Percentiles rank a stretch among this genome's conserved stretches.
Evolutionary conservation across 371 early-diverging fungal species (phyloP).

Genomic region (Mycotypha africana): DNA sequence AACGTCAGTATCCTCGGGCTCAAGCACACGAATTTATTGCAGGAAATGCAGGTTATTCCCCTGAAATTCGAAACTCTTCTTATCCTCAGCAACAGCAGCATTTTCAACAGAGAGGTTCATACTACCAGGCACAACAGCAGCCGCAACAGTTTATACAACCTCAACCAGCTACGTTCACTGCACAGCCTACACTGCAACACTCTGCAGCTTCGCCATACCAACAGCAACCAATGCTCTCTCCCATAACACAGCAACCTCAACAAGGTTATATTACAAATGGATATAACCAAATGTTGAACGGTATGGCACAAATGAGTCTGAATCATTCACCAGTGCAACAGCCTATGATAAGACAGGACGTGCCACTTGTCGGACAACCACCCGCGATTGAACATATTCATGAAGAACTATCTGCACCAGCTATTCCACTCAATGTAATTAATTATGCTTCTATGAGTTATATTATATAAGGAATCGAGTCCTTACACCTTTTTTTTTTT

Average conservation of each 20-base stretch:
- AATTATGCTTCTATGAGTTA: too few species aligned
- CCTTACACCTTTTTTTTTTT: background rate
- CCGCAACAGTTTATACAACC: conserved; percentile 8
- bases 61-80: too few species aligned
- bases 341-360: conserved; percentile 14
- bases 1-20: conserved; percentile 18
- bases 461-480: background rate
- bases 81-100: too few species aligned
- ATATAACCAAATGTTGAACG: conserved; percentile 15
- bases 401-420: conserved; percentile 21
- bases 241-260: background rate
- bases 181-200: background rate
- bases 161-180: background rate
- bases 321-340: background rate
- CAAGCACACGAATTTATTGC: background rate
- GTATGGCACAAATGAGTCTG: conserved; percentile 22
- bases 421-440: conserved; percentile 36
- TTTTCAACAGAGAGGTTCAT: too few species aligned
- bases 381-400: conserved; percentile 45
- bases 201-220: background rate
- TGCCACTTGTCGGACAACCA: conserved; percentile 46
- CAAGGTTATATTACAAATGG: background rate
- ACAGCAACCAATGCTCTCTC: background rate
- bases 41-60: background rate
- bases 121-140: too few species aligned